Evolutionary conservation across 2,329 filamentous ascomycete genomes (phyloP).

Genomic region (Xylariaceae sp.): DNA sequence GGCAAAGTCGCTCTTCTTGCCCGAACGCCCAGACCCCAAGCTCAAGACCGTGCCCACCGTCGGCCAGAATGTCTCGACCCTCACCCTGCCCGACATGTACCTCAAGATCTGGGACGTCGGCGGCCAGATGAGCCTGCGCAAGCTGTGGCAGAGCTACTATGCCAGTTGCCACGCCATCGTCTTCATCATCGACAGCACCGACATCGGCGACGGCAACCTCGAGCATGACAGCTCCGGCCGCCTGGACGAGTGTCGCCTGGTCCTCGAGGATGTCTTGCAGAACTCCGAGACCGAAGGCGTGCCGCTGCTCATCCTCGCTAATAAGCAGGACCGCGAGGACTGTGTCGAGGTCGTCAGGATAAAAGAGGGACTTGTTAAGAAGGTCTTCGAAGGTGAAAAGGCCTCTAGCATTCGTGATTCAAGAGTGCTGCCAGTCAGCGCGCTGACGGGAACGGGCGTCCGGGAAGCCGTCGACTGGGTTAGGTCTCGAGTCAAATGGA

Average conservation of each 20-base stretch:
- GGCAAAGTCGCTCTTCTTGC: slow-evolving; percentile 86
- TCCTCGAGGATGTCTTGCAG: slow-evolving; percentile 88
- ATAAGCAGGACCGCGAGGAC: slow-evolving; percentile 97
- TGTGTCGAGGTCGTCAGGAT: slow-evolving; percentile 97
- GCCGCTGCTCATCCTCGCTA: slow-evolving; percentile 88
- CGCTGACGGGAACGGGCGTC: slow-evolving; percentile 86
- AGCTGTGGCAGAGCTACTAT: slow-evolving; percentile 97
- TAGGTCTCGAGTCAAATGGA: slow-evolving; percentile 90
- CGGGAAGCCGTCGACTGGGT: slow-evolving; percentile 98
- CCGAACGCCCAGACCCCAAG: slow-evolving; percentile 67
- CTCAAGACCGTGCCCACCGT: slow-evolving; percentile 93
- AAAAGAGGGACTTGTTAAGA: slow-evolving; percentile 94
- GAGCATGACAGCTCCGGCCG: slow-evolving; percentile 62
- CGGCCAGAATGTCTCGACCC: slow-evolving; percentile 93
- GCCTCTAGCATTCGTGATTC: slow-evolving; percentile 86
- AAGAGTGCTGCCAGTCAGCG: slow-evolving; percentile 87
- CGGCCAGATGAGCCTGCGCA: slow-evolving; percentile 86
- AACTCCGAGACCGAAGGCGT: slow-evolving; percentile 90
- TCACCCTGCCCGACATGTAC: slow-evolving; percentile 92
- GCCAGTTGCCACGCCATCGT: slow-evolving; percentile 93
- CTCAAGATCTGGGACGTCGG: slow-evolving; percentile 99
- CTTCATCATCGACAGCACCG: slow-evolving; percentile 95
- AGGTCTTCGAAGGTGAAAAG: slow-evolving; percentile 94
- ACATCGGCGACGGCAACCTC: slow-evolving; percentile 84
- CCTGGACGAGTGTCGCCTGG: slow-evolving; percentile 85